Evolutionary conservation across 192 early-diverging fungal genomes (phyloP), one percentile per base, ranked within the genome.

Genomic region (Gryganskiella cystojenkinii): DNA sequence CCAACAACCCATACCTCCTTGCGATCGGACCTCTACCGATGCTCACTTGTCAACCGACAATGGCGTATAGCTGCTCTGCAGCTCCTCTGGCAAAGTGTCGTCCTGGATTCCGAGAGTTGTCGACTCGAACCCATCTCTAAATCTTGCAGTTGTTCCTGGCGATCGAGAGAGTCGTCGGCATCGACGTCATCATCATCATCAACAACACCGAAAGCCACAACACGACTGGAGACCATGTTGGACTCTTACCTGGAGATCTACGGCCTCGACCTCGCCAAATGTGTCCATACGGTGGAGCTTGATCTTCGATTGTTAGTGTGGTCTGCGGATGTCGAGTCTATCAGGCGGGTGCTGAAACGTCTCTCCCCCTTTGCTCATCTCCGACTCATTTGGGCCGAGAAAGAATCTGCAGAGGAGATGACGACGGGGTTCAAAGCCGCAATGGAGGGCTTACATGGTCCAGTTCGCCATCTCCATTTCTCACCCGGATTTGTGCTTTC

Each of bases 51-150:
- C 24, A 61, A 61, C 31, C 67, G 67, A 22, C 67, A 61, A n/a
- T 70, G 67, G 67, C 47, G 67, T 20, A 44, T 70, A 20, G 67
- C 67, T 1, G 67, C 67, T 1, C 30, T 70, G 19, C 67, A 70
- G 67, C 40, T 70, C 6, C 58, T 70, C 5, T 70, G 67, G 67
- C 67, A 70, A 35, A 70, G 58, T 25, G 51, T 70, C 15, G 67
- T 70, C 9, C 45, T 70, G 4, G 67, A 70, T 30, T 60, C 58
- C 3, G 67, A 70, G 44, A 70, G 67, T 20, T 70, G 67, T 24
- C 47, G 67, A 13, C 58, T 47, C 3, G 67, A 70, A 28, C 67
- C 56, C 24, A 47, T 56, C 33, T 50, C 57, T 0, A 59, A 58
- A 20, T 34, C 46, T 37, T 70, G 55, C 19, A 54, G 58, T 20